Base-by-base conservation (phyloP, 148 eudicot species). In the Tetragonia tetragonoides region DNA sequence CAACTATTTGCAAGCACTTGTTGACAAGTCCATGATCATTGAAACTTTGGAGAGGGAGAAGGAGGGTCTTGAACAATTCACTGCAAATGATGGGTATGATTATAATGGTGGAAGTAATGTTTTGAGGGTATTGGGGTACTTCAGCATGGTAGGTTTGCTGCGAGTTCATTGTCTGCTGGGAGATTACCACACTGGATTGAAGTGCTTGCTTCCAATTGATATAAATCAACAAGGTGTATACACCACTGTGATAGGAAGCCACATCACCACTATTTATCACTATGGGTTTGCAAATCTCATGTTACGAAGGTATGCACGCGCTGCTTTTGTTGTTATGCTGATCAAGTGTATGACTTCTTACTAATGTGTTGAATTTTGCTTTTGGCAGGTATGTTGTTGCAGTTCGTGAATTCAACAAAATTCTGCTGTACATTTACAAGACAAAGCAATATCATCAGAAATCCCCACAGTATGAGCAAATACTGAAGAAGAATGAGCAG, bases 221-320 rank as follows among this genome's bases (percentile, higher is more conserved):
- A 93, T 95, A 72, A 93, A 79, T 79, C 99, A 95, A 80, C 97
- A 88, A 87, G 99, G 99, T 42, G 98, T 95, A 46, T 95, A 87
- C 87, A 90, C 92, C 15, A 91, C 89, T 81, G 98, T 95, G 66
- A 95, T 95, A 57, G 99, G 99, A 68, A 90, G 99, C 90, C 97
- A 95, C 85, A 95, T 95, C 70, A 53, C 97, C 40, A 93, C 97
- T 65, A 93, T 95, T 49, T 93, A 95, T 88, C 99, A 95, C 77
- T 93, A 91, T 84, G 99, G 99, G 70, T 95, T 95, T 78, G 99
- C 99, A 59, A 95, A 90, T 87, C 97, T 95, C 79, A 95, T 95
- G 98, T 42, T 95, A 78, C 84, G 97, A 72, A 95, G 99, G 99
- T 93, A 84, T 74, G 85, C 47, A 10, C 62, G 68, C 53, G 64